A percentile compares a stretch with the other conserved stretches of the same genome.
Conservation (phyloP, 2,329 filamentous ascomycete genomes). For the Zasmidium citrigriseum region DNA sequence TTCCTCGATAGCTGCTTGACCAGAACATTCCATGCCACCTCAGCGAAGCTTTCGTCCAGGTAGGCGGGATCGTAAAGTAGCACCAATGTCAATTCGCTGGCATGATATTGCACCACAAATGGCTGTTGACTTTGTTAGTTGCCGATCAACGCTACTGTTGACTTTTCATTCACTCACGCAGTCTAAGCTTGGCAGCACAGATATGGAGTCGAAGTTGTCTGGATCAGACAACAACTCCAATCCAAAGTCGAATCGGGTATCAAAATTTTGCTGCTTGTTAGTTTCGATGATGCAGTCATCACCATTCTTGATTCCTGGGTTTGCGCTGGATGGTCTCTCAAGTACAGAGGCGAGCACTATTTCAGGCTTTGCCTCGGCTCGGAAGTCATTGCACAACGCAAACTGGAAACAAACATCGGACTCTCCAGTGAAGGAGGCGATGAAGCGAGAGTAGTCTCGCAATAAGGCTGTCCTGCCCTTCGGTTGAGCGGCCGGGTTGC, state of each 20-base stretch:
- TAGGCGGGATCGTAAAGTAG: constrained; percentile 8
- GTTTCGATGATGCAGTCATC: constrained; percentile 1
- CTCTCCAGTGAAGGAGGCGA: constrained; percentile 16
- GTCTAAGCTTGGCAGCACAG: constrained; percentile 1
- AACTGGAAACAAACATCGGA: constrained; percentile 16
- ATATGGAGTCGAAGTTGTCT: constrained; percentile 8
- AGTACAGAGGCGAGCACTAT: constrained; percentile 10
- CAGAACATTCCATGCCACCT: constrained; percentile 5
- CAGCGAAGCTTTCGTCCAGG: constrained; percentile 10
- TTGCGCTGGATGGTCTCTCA: neutral
- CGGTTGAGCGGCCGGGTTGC: constrained; percentile 9
- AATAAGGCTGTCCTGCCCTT: constrained; percentile 14
- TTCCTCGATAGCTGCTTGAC: constrained; percentile 7
- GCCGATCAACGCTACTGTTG: neutral
- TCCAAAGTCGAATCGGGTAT: constrained; percentile 10
- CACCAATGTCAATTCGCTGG: constrained; percentile 6
- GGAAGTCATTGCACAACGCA: constrained; percentile 2
- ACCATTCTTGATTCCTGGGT: neutral
- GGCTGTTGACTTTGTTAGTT: constrained; percentile 7
- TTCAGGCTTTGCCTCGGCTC: neutral
- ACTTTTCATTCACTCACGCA: constrained; percentile 5
- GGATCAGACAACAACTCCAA: constrained; percentile 15
- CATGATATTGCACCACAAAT: constrained; percentile 18
- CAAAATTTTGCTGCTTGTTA: neutral
- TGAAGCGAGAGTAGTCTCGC: constrained; percentile 13